Base-by-base conservation (phyloP, 768 basidiomycete genomes). In the Psilocybe tampanensis region DNA sequence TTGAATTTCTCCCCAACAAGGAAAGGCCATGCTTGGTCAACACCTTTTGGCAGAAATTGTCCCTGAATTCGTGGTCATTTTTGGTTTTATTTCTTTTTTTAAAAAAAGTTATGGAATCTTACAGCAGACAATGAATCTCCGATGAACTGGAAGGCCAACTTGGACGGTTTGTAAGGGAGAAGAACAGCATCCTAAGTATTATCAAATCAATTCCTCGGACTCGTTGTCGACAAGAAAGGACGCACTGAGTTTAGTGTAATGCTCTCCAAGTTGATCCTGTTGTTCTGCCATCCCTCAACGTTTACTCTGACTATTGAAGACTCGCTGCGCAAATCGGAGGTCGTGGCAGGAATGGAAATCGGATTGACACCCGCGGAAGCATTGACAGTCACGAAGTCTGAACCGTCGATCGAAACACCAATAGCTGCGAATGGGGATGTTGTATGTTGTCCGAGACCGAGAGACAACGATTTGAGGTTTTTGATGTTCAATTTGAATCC, bases 71-170 rank as follows among this genome's bases (percentile, higher is more conserved):
- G 23, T 15, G 9, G n/a, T n/a, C n/a, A n/a, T n/a, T n/a, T n/a
- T n/a, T n/a, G n/a, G n/a, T n/a, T n/a, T n/a, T n/a, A n/a, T n/a
- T n/a, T n/a, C n/a, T n/a, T n/a, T n/a, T n/a, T n/a, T n/a, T n/a
- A n/a, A n/a, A n/a, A n/a, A n/a, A n/a, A n/a, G n/a, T n/a, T 11
- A 44, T n/a, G 17, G 41, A 34, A 9, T 68, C 74, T 52, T 62
- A 83, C 82, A 43, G 83, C 79, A 15, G 83, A 83, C 6, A 84
- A 66, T 2, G 83, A 84, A 62, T 85, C 83, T 0, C 84, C 83
- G 42, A 86, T 82, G 62, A 84, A 83, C 60, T 83, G 81, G 58
- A 85, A 83, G 1, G 70, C 66, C 9, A 84, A 65, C 34, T 71
- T 70, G 3, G 77, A 77, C 0, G 80, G 80, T 7, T 61, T 67